Evolutionary conservation across 2,329 filamentous ascomycete genomes (phyloP).

Genomic region (Pestalotiopsis sp.): DNA sequence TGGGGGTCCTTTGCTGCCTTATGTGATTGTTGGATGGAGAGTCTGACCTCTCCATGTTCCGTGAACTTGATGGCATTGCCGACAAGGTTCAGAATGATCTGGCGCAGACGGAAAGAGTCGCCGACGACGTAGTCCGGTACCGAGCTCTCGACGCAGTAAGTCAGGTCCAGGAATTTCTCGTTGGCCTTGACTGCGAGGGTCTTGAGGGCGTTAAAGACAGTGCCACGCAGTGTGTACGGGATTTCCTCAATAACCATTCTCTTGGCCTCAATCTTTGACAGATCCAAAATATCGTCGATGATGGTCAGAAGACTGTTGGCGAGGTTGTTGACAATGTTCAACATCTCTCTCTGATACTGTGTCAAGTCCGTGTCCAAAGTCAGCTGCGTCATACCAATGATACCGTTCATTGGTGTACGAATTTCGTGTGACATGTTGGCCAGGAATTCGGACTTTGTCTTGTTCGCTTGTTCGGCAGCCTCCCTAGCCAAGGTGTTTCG

Average conservation of each 20-base stretch:
- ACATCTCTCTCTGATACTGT: constrained; percentile 94
- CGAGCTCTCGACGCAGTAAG: constrained; percentile 89
- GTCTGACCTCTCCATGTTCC: constrained; percentile 92
- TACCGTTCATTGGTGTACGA: constrained; percentile 94
- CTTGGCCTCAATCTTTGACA: constrained; percentile 88
- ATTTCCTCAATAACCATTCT: constrained; percentile 99
- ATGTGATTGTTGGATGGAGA: constrained; percentile 77
- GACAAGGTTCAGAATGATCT: constrained; percentile 96
- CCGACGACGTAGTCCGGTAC: constrained; percentile 95
- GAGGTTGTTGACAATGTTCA: constrained; percentile 96
- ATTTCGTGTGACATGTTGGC: constrained; percentile 99
- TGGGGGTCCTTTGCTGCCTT: constrained; percentile 67
- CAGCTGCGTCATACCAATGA: constrained; percentile 97
- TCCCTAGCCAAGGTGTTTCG: constrained; percentile 95
- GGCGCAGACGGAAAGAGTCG: constrained; percentile 92
- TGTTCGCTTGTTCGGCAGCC: constrained; percentile 93
- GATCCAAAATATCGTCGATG: constrained; percentile 81
- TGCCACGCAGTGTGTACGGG: constrained; percentile 90
- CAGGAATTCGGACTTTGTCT: constrained; percentile 97
- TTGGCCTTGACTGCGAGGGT: constrained; percentile 97
- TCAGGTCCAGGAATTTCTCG: constrained; percentile 90
- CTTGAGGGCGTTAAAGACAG: constrained; percentile 96
- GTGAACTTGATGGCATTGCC: constrained; percentile 99
- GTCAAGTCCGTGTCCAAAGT: constrained; percentile 94
- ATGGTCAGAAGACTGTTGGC: constrained; percentile 96